Evolutionary conservation across 371 early-diverging fungal genomes (phyloP).

Genomic region (Blastocladiella emersonii): DNA sequence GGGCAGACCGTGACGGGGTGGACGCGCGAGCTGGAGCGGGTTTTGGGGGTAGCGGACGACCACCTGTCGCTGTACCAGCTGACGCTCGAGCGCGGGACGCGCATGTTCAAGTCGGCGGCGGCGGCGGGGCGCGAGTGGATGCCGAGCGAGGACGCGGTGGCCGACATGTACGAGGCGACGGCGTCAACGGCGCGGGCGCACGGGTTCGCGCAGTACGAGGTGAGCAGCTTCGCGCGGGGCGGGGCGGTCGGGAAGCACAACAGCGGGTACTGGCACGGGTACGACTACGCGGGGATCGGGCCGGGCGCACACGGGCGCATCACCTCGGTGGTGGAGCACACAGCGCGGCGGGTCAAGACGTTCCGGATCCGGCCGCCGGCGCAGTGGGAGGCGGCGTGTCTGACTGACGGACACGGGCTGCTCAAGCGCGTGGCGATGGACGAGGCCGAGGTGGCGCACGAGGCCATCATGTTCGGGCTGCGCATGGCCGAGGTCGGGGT

Average conservation of each 20-base stretch:
- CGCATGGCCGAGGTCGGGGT: slow-evolving; percentile 24
- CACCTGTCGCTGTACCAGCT: slow-evolving; percentile 75
- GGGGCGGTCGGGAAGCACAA: slow-evolving; percentile 46
- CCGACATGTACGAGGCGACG: slow-evolving; percentile 63
- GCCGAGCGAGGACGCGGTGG: slow-evolving; percentile 37
- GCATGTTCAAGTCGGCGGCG: too few species aligned
- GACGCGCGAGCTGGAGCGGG: slow-evolving; percentile 35
- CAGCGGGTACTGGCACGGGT: slow-evolving; percentile 66
- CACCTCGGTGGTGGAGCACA: slow-evolving; percentile 16
- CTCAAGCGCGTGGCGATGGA: not conserved
- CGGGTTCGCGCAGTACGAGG: slow-evolving; percentile 70
- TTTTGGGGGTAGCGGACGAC: slow-evolving; percentile 13
- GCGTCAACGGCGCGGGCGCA: slow-evolving; percentile 23
- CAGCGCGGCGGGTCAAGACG: not conserved
- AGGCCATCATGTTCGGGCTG: slow-evolving; percentile 52
- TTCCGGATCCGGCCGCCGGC: not conserved
- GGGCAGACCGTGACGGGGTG: slow-evolving; percentile 51
- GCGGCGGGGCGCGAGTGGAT: slow-evolving; percentile 3
- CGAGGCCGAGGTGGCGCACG: slow-evolving; percentile 18
- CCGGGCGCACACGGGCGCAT: slow-evolving; percentile 77
- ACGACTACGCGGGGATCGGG: slow-evolving; percentile 70
- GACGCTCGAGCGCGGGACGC: slow-evolving; percentile 66
- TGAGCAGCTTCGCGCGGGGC: slow-evolving; percentile 53
- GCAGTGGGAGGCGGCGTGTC: not conserved
- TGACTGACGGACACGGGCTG: not conserved